Conservation (phyloP, 2,329 filamentous ascomycete genomes). For the Amesomyces nigricolor region DNA sequence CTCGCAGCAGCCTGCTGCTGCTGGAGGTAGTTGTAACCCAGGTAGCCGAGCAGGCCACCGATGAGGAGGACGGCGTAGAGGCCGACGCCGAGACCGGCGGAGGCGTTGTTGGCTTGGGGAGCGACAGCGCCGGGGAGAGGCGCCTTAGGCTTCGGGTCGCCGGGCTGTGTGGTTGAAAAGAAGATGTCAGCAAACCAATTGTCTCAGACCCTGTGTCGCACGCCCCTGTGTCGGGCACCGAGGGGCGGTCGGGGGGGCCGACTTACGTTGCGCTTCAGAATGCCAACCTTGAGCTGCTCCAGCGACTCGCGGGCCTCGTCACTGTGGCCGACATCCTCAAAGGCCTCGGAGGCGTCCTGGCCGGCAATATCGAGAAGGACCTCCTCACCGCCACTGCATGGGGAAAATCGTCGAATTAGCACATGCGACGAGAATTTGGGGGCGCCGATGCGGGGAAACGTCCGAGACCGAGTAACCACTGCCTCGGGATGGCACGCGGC, state of each 20-base stretch:
- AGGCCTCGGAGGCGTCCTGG: conserved; percentile 94
- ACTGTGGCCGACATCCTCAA: conserved; percentile 98
- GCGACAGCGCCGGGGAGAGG: conserved; percentile 44
- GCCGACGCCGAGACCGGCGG: conserved; percentile 62
- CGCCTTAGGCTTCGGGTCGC: conserved; percentile 70
- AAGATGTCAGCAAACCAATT: conserved; percentile 12
- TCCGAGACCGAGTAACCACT: neutral
- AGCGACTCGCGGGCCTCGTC: conserved; percentile 97
- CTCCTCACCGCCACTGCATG: conserved; percentile 85
- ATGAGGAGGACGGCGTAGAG: conserved; percentile 76
- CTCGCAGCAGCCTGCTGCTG: conserved; percentile 33
- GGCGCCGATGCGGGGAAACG: conserved; percentile 16
- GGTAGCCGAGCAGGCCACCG: conserved; percentile 71
- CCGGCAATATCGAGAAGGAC: conserved; percentile 93
- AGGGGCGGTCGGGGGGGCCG: neutral
- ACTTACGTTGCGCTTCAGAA: conserved; percentile 73
- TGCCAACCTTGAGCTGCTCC: conserved; percentile 66
- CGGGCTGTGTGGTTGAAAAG: conserved; percentile 48
- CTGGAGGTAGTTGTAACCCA: conserved; percentile 81
- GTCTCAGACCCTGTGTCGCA: neutral
- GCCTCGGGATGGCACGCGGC: conserved; percentile 11
- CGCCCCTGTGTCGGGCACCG: neutral
- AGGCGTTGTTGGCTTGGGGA: conserved; percentile 43
- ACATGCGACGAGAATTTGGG: neutral
- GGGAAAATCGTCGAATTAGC: conserved; percentile 25